phyloP scores from a whole-genome alignment of 495 filamentous ascomycete genomes.

The Penicillium ucsense region DNA sequence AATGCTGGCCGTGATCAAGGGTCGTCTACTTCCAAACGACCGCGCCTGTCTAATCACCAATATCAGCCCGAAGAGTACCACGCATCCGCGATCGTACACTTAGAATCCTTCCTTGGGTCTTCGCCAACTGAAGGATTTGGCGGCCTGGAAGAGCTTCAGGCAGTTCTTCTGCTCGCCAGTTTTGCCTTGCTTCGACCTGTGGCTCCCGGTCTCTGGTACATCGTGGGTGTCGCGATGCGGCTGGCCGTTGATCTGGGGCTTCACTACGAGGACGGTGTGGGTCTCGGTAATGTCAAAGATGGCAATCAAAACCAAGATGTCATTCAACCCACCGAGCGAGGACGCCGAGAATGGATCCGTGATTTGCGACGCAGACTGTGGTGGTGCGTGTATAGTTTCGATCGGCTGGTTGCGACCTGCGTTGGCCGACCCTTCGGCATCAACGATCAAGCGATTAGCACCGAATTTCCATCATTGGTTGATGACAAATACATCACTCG shows the following conservation, averaged over 20 bases:
- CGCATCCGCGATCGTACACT: conserved; percentile 81
- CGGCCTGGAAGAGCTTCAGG: conserved; percentile 85
- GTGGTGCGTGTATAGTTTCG: conserved; percentile 96
- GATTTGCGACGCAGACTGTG: conserved; percentile 82
- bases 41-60: conserved; percentile 50
- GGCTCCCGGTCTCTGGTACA: conserved; percentile 93
- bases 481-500: conserved; percentile 88
- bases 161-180: conserved; percentile 78
- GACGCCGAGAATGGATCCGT: conserved; percentile 74
- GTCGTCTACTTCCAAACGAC: conserved; percentile 39
- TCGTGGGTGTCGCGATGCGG: conserved; percentile 84
- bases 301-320: conserved; percentile 21
- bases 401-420: conserved; percentile 83
- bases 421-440: conserved; percentile 92
- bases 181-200: conserved; percentile 88
- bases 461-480: conserved; percentile 78
- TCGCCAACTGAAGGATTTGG: conserved; percentile 54
- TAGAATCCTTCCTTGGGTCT: conserved; percentile 76
- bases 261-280: conserved; percentile 83
- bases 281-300: conserved; percentile 43
- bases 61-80: conserved; percentile 92
- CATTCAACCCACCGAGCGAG: conserved; percentile 51
- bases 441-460: conserved; percentile 87
- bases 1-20: conserved; percentile 20
- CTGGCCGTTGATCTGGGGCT: conserved; percentile 85